Evolutionary conservation across 163 green algal genomes (phyloP).

Genomic region (Volvox carteri): DNA sequence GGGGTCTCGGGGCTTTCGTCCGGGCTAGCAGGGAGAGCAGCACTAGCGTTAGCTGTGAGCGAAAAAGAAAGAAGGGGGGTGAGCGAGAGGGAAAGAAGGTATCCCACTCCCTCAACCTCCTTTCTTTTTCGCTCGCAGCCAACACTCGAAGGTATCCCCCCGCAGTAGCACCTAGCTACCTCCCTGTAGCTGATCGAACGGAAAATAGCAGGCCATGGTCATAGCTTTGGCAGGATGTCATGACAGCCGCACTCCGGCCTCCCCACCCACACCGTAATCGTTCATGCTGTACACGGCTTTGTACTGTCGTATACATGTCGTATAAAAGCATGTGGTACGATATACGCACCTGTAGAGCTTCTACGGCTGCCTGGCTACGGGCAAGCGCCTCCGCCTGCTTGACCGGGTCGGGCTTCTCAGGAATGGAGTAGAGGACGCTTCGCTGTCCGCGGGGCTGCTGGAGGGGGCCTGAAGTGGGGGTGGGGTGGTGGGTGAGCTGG

Average conservation of each 20-base stretch:
- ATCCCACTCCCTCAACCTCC: background rate
- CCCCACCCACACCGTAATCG: background rate
- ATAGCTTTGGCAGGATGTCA: background rate
- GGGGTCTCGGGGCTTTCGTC: background rate
- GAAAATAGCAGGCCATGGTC: background rate
- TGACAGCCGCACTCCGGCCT: background rate
- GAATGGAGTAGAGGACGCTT: constrained; percentile 74
- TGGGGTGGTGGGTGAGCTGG: background rate
- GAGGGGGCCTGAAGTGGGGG: background rate
- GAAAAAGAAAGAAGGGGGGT: too few species aligned
- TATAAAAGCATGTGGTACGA: background rate
- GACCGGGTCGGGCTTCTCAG: constrained; percentile 17
- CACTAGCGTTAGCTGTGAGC: too few species aligned
- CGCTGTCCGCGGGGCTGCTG: constrained; percentile 72
- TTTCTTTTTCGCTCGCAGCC: background rate
- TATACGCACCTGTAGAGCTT: constrained; percentile 2
- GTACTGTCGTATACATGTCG: background rate
- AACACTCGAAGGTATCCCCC: background rate
- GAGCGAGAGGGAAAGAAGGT: background rate
- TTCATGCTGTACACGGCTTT: background rate
- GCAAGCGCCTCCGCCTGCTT: constrained; percentile 21
- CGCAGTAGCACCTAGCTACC: background rate
- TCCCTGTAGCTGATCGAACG: background rate
- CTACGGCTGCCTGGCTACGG: constrained; percentile 8
- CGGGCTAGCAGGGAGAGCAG: too few species aligned